Evolutionary conservation across 2,329 filamentous ascomycete genomes (phyloP), one percentile per base, ranked within the genome.

Genomic region (Tolypocladium album): DNA sequence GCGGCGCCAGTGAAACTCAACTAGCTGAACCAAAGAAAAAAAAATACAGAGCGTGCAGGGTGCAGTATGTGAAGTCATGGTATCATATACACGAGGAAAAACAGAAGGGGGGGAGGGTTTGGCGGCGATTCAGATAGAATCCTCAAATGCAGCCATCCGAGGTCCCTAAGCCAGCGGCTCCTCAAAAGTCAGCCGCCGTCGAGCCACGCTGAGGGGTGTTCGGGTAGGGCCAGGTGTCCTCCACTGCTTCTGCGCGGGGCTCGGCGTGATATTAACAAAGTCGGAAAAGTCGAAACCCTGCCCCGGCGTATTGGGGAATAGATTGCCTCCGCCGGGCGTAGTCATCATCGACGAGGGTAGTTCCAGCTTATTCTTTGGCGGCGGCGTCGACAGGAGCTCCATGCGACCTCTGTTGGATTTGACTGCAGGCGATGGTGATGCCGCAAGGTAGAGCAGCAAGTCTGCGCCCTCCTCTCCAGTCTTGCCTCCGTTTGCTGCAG

Each of bases 231-330:
- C 73, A 13, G 91, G 92, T 0, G 92, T 96, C 72, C 88, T 90
- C 89, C 92, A 97, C 12, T 87, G 83, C 66, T 86, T 90, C 76
- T 97, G 94, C 34, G 91, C 94, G 24, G 94, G 94, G 69, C 91
- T 96, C 0, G 94, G 94, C 8, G 94, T 96, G 72, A 97, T 93
- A 75, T 97, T 97, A 71, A 97, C 88, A 75, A 96, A 99, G 71
- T 99, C 94, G 58, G 92, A 86, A 76, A 97, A 96, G 76, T 97
- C 95, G 74, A 97, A 95, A 56, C 74, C 77, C 69, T 92, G 89
- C 20, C 88, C 88, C 0, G 93, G 93, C 0, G 93, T 97, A 64
- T 84, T 86, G 58, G 88, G 85, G 68, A 86, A 84, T 55, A 88
- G 74, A 68, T 86, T 88, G 62, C 84, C 83, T 47, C 87, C 88